Conservation (phyloP, 768 basidiomycete genomes). For the Serendipita sp. region DNA sequence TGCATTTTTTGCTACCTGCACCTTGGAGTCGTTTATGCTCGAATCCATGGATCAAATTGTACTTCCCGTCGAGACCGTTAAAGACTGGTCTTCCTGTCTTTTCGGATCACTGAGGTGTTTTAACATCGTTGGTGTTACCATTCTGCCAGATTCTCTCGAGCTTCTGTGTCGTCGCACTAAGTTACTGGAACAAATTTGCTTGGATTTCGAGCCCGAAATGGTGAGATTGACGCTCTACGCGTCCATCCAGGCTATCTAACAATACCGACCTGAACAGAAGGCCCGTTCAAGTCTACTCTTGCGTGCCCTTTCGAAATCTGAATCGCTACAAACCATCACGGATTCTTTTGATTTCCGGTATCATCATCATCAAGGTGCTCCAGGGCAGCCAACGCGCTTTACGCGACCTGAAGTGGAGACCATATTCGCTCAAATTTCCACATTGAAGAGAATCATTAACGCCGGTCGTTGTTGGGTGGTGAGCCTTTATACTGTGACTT, state of each 20-base stretch:
- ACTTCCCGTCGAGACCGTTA: neutral
- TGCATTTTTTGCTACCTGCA: neutral
- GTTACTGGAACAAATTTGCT: neutral
- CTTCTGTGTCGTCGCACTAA: neutral
- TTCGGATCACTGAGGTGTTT: neutral
- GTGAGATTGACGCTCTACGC: neutral
- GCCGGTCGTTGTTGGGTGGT: neutral
- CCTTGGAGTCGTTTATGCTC: neutral
- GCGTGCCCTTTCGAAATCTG: no score
- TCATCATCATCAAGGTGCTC: no score
- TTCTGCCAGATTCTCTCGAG: neutral
- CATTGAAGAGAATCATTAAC: neutral
- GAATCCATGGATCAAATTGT: neutral
- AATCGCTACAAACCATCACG: no score
- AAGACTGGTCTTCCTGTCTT: no score
- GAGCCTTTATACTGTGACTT: neutral
- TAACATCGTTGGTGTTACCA: neutral
- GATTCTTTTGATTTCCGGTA: no score
- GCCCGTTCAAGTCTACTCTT: no score
- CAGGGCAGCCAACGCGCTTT: neutral
- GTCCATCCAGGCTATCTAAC: no score
- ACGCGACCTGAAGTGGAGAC: neutral
- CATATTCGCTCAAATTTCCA: neutral
- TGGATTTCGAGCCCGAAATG: neutral
- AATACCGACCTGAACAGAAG: no score